phyloP scores from a whole-genome alignment of 73 alveolate species.

The Uronychia setigera region DNA sequence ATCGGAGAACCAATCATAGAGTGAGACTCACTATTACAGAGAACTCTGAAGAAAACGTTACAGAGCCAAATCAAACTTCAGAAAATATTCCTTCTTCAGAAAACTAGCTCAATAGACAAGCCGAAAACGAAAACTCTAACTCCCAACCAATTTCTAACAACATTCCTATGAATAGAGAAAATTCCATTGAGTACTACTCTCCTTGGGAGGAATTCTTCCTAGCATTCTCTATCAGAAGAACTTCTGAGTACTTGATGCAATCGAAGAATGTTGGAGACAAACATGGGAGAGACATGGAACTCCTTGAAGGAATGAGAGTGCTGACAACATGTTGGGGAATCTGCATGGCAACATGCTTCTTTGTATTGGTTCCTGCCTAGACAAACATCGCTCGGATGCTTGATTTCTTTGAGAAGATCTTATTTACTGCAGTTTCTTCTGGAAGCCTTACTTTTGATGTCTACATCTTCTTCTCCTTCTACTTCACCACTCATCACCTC shows the following conservation, averaged over 20 bases:
- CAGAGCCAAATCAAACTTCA: no score
- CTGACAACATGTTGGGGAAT: conserved; percentile 18
- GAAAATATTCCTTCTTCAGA: no score
- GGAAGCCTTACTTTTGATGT: conserved; percentile 12
- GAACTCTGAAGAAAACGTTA: background rate
- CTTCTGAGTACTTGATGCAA: background rate
- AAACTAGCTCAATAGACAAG: background rate
- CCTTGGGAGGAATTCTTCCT: background rate
- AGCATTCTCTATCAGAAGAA: background rate
- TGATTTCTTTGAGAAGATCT: background rate
- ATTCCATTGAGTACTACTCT: background rate
- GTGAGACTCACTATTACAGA: background rate
- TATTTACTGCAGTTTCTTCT: conserved; percentile 3
- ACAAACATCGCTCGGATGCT: conserved; percentile 6
- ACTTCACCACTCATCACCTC: background rate
- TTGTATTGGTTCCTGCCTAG: background rate
- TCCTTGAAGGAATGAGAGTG: conserved; percentile 13
- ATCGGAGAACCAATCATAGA: background rate
- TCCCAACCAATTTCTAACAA: background rate
- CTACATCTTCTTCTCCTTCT: background rate
- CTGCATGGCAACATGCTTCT: background rate
- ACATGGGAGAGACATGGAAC: conserved; percentile 9
- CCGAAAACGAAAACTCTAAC: background rate
- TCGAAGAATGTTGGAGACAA: background rate
- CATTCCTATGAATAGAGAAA: background rate